A percentile compares a stretch with the other conserved stretches of the same genome.
These are phyloP conservation scores for Corymbia citriodora DNA, from an alignment of 441 rosid species.

Conservation along the genomic window DNA sequence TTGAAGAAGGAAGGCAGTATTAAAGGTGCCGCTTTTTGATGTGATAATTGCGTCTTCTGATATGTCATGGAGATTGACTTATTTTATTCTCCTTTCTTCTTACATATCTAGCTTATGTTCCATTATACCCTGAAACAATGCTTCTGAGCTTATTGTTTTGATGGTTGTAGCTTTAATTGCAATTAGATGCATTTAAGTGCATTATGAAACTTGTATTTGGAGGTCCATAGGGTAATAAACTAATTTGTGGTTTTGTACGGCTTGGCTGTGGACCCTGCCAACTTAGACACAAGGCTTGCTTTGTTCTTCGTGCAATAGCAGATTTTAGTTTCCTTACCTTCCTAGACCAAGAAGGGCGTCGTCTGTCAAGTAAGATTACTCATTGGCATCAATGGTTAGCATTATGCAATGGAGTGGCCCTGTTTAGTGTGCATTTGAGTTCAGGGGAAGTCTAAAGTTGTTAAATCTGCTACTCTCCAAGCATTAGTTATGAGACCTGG, in stretches of 20 bases:
- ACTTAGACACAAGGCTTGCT: not conserved
- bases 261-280: not conserved
- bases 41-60: not conserved
- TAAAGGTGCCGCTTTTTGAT: conserved; percentile 47
- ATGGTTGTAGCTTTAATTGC: not conserved
- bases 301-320: not conserved
- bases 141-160: not conserved
- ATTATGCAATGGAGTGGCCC: not conserved
- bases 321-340: not conserved
- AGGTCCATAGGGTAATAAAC: not conserved
- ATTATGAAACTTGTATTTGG: not conserved
- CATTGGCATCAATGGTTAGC: not conserved
- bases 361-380: not conserved
- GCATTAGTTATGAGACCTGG: not conserved
- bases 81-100: not conserved
- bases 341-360: not conserved
- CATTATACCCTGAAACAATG: not conserved
- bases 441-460: not conserved
- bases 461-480: not conserved
- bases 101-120: not conserved
- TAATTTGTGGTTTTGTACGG: not conserved
- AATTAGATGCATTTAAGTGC: not conserved
- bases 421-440: not conserved
- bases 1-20: conserved; percentile 54
- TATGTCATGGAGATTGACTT: not conserved